Evolutionary conservation across 2,329 filamentous ascomycete genomes (phyloP).

Genomic region (Aspergillus sp.): DNA sequence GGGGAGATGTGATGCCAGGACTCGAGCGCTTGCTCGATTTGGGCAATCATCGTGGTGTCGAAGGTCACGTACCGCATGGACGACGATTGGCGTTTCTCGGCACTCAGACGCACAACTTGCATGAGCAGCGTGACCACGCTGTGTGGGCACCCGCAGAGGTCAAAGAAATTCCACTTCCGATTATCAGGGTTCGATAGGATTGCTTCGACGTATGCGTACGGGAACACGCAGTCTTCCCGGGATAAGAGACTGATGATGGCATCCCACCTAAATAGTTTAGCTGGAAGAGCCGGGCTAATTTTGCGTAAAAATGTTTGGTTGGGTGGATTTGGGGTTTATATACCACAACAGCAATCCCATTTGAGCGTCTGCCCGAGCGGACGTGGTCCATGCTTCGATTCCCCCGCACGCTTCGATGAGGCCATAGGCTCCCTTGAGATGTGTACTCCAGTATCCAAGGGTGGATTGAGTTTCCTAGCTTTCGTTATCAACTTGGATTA

Average conservation of each 20-base stretch:
- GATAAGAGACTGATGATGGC: conserved; percentile 2
- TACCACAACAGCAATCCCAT: conserved; percentile 6
- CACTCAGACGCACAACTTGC: conserved; percentile 1
- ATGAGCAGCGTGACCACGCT: conserved; percentile 3
- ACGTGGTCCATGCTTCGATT: not conserved
- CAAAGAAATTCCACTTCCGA: conserved; percentile 1
- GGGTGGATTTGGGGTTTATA: too few species aligned
- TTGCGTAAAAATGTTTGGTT: too few species aligned
- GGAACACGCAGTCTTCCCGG: conserved; percentile 6
- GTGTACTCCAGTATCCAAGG: conserved; percentile 1
- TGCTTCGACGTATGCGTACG: conserved; percentile 1
- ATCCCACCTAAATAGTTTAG: conserved; percentile 4
- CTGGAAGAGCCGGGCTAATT: too few species aligned
- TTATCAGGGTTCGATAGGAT: not conserved
- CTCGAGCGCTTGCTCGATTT: not conserved
- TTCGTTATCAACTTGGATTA: not conserved
- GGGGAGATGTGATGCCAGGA: not conserved
- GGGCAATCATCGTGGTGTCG: not conserved
- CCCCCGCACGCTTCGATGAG: conserved; percentile 8
- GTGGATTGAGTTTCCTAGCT: conserved; percentile 6
- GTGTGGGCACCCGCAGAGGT: conserved; percentile 5
- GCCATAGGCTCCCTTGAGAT: conserved; percentile 4
- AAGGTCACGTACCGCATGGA: not conserved
- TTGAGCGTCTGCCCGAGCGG: not conserved
- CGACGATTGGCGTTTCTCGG: conserved; percentile 2